These are phyloP conservation scores for Neurospora sp. DNA, from an alignment of 495 filamentous ascomycete species.

Conservation along the genomic window DNA sequence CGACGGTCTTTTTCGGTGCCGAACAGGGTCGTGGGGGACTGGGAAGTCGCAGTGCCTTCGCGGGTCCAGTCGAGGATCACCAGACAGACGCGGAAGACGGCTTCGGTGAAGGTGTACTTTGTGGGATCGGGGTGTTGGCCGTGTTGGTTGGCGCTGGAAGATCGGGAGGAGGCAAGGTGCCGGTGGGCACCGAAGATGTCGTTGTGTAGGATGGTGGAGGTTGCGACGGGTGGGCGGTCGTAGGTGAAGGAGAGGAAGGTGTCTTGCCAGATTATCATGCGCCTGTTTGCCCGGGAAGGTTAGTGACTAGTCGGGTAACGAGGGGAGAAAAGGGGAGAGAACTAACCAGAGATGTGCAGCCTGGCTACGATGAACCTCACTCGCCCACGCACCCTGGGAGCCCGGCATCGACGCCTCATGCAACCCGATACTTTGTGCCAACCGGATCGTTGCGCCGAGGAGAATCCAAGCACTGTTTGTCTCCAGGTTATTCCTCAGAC, in stretches of 20 bases:
- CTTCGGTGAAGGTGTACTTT: neutral
- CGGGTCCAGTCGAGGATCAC: neutral
- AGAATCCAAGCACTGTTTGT: constrained; percentile 1
- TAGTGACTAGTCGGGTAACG: neutral
- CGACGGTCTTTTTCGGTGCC: neutral
- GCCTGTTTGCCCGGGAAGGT: neutral
- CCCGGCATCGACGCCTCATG: neutral
- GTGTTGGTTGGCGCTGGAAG: neutral
- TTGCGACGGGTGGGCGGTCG: neutral
- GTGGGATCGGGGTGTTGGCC: neutral
- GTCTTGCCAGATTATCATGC: constrained; percentile 1
- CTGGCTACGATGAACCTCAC: neutral
- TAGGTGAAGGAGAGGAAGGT: constrained; percentile 1
- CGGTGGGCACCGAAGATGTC: neutral
- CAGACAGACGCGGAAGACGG: neutral
- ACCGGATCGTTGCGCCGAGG: neutral
- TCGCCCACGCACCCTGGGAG: neutral
- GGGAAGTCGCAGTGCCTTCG: neutral
- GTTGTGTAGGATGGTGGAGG: neutral
- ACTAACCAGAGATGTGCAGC: neutral
- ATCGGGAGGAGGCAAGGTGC: neutral
- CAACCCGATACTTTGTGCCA: neutral
- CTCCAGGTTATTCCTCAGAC: neutral
- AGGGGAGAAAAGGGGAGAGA: neutral
- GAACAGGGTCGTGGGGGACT: neutral